These are phyloP conservation scores for Phytopythium cucurbitacearum DNA, from an alignment of 352 stramenopile species.

Conservation along the genomic window DNA sequence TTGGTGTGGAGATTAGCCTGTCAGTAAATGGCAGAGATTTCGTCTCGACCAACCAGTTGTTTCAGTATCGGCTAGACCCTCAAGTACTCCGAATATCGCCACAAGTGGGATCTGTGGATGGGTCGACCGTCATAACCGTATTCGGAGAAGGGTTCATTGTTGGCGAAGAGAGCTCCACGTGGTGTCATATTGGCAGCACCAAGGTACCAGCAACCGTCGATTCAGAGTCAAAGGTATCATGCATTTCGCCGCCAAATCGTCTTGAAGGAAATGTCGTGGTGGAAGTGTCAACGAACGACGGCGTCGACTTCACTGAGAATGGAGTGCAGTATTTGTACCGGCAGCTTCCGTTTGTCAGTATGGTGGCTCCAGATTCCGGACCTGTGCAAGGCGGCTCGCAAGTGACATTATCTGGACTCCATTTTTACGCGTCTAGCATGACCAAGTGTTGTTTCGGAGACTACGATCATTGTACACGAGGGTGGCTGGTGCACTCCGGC, in stretches of 20 bases:
- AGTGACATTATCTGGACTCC: slow-evolving; percentile 42
- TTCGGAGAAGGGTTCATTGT: slow-evolving; percentile 32
- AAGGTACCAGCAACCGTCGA: slow-evolving; percentile 35
- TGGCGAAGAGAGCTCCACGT: slow-evolving; percentile 10
- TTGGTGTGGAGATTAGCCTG: slow-evolving; percentile 29
- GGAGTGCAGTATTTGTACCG: slow-evolving; percentile 60
- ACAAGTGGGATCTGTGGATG: slow-evolving; percentile 34
- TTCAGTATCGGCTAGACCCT: slow-evolving; percentile 41
- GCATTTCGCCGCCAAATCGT: slow-evolving; percentile 26
- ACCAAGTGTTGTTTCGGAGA: slow-evolving; percentile 64
- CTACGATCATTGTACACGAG: slow-evolving; percentile 26
- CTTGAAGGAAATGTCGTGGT: slow-evolving; percentile 37
- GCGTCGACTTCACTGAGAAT: slow-evolving; percentile 85
- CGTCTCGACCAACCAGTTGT: slow-evolving; percentile 31
- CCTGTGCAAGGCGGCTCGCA: slow-evolving; percentile 47
- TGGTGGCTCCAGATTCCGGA: slow-evolving; percentile 38
- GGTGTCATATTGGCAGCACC: slow-evolving; percentile 45
- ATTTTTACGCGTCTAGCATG: slow-evolving; percentile 54
- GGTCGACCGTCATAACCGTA: slow-evolving; percentile 55
- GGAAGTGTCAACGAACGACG: slow-evolving; percentile 84
- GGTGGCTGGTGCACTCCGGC: slow-evolving; percentile 26
- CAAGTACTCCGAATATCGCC: slow-evolving; percentile 44
- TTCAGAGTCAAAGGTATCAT: slow-evolving; percentile 33
- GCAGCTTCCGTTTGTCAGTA: slow-evolving; percentile 34
- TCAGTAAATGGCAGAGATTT: slow-evolving; percentile 81